Evolutionary conservation across 352 stramenopile genomes (phyloP).

Genomic region (Globisporangium takayamanum): DNA sequence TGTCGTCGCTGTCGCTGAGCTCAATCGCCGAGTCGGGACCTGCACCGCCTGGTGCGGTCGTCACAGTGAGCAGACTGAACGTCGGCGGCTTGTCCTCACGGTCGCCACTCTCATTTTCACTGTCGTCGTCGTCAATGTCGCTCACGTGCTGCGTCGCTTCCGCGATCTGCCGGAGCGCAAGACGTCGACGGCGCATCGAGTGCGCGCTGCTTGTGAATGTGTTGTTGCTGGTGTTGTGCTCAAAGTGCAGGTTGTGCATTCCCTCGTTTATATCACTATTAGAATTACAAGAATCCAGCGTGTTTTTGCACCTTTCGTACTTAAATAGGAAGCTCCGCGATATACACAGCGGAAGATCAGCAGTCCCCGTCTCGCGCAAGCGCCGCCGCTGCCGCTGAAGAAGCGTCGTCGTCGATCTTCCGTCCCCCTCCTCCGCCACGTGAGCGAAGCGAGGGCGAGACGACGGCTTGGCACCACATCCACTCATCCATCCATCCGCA

Average conservation of each 20-base stretch:
- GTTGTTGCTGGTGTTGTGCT: neutral
- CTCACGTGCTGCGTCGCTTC: constrained; percentile 15
- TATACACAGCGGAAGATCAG: neutral
- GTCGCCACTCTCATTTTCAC: neutral
- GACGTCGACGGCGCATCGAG: constrained; percentile 17
- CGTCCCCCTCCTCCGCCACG: too few relatives aligned
- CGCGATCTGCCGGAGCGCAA: constrained; percentile 22
- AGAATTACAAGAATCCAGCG: too few relatives aligned
- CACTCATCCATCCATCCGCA: neutral
- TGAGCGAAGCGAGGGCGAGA: too few relatives aligned
- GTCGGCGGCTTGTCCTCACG: constrained; percentile 9
- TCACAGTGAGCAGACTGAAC: constrained; percentile 13
- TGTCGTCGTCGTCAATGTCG: constrained; percentile 13
- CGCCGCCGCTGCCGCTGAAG: too few relatives aligned
- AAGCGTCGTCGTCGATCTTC: neutral
- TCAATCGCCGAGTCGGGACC: neutral
- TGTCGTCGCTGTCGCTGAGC: constrained; percentile 5
- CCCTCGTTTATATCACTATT: too few relatives aligned
- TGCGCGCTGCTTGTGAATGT: neutral
- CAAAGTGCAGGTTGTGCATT: too few relatives aligned
- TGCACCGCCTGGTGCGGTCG: neutral
- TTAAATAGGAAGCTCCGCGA: neutral
- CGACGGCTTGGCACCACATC: neutral
- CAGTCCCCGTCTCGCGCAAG: neutral
- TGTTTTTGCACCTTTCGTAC: too few relatives aligned